Evolutionary conservation across 1,284 basidiomycete genomes (phyloP).

Genomic region (Porogramme epimiltina): DNA sequence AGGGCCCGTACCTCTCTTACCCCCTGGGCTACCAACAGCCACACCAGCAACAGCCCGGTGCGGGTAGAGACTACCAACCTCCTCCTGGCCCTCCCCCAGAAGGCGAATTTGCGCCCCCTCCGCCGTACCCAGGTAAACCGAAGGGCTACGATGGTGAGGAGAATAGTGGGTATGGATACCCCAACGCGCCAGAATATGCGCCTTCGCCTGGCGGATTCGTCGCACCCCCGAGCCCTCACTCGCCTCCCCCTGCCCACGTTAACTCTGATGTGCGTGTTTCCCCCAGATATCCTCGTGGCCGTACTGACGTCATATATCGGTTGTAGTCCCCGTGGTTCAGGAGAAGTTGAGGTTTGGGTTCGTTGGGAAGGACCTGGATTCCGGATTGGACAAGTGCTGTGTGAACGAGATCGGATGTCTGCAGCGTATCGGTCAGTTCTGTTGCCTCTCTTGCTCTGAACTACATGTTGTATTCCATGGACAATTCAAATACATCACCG

Average conservation of each 20-base stretch:
- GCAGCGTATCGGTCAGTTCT: too few species aligned
- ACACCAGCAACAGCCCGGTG: neutral
- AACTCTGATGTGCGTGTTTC: neutral
- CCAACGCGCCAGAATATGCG: neutral
- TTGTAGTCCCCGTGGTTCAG: too few species aligned
- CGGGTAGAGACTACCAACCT: slow-evolving; percentile 5
- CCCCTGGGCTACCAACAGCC: slow-evolving; percentile 4
- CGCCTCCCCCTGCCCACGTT: slow-evolving; percentile 7
- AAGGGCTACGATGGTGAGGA: slow-evolving; percentile 10
- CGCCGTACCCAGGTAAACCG: slow-evolving; percentile 19
- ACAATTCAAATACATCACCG: too few species aligned
- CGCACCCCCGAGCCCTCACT: slow-evolving; percentile 8
- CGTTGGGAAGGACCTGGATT: too few species aligned
- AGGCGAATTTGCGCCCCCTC: slow-evolving; percentile 5
- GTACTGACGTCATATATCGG: too few species aligned
- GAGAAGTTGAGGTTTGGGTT: too few species aligned
- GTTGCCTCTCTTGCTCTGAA: too few species aligned
- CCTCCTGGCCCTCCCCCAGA: slow-evolving; percentile 8
- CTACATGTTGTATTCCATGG: too few species aligned
- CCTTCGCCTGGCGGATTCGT: slow-evolving; percentile 12
- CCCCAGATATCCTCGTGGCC: too few species aligned
- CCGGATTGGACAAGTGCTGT: too few species aligned
- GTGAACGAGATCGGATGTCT: too few species aligned
- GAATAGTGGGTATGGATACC: slow-evolving; percentile 16
- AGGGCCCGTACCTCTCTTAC: slow-evolving; percentile 7